Evolutionary conservation across 495 filamentous ascomycete species (phyloP).

Genomic region (Aspergillus taichungensis): DNA sequence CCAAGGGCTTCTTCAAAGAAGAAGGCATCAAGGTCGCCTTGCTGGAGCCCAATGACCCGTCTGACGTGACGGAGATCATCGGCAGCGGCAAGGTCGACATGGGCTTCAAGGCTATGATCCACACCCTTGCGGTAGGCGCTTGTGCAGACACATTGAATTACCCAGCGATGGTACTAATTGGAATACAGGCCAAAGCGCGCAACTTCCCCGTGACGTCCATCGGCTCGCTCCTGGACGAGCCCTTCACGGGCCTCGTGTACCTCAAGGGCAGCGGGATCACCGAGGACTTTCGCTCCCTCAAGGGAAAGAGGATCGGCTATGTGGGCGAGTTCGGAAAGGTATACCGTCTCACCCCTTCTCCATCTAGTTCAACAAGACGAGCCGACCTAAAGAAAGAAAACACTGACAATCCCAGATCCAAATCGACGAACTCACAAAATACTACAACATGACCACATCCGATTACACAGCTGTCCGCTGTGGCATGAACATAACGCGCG

Average conservation of each 20-base stretch:
- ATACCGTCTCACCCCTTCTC: background rate
- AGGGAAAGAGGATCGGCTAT: constrained; percentile 62
- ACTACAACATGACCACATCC: constrained; percentile 59
- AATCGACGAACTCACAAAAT: constrained; percentile 63
- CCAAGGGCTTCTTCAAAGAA: constrained; percentile 60
- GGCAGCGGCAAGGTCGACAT: constrained; percentile 62
- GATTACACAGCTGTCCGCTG: constrained; percentile 64
- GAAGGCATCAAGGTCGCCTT: constrained; percentile 63
- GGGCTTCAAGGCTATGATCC: constrained; percentile 71
- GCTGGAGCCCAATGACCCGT: constrained; percentile 62
- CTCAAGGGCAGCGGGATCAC: constrained; percentile 62
- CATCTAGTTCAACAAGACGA: background rate
- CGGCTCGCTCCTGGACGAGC: constrained; percentile 60
- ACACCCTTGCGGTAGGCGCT: constrained; percentile 53
- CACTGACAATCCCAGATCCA: constrained; percentile 40
- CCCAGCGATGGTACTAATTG: background rate
- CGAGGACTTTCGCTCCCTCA: constrained; percentile 50
- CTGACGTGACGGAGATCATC: constrained; percentile 66
- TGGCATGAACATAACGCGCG: constrained; percentile 55
- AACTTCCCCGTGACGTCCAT: constrained; percentile 60
- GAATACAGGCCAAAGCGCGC: constrained; percentile 53
- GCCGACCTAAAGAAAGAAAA: too few species aligned
- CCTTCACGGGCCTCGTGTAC: constrained; percentile 65
- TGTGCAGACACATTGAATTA: too few species aligned
- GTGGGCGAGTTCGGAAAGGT: constrained; percentile 64